Evolutionary conservation across 495 filamentous ascomycete genomes (phyloP), one percentile per base, ranked within the genome.

Genomic region (Trichoderma parareesei): DNA sequence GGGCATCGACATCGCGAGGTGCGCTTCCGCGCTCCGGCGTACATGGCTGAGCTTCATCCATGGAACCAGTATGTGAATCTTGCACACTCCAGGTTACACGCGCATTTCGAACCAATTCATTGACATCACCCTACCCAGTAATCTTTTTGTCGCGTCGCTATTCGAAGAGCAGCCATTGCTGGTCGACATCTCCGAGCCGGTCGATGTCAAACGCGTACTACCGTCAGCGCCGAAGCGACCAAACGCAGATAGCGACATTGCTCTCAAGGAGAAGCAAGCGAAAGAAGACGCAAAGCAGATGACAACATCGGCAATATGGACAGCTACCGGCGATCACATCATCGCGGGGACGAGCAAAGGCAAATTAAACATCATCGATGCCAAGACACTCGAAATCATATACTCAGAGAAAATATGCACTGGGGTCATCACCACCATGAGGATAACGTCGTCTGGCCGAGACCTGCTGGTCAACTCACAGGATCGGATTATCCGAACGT

Each of bases 21-120:
- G 64, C 87, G 88, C 64, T 95, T 98, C 69, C 88, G 91, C 66
- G 92, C 92, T 5, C 91, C 93, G 2, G 91, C 97, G 18, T 98
- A 96, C 75, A 96, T 93, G 61, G 94, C 92, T 1, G 93, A 98
- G 75, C 78, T 98, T 18, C 91, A 98, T 75, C 94, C 94, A 53
- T 87, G 84, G 73, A 92, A 97, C 71, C 89, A 90, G 92, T 97
- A 80, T 66, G 89, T 57, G 11, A 4, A 57, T 57, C 16, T 7
- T 73, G 64, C 38, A n/a, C 5, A 38, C 20, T 18, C 4, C 46
- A 20, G 2, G 9, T 9, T 0, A 57, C 1, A 4, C 53, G 11
- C 53, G 20, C 20, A 10, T 1, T 38, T 53, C 27, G 27, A 40
- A 68, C 3, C 27, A 20, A 38, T n/a, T 41, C 9, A 27, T n/a